phyloP scores from a whole-genome alignment of 2,329 filamentous ascomycete species.

The Aureobasidium sp. region DNA sequence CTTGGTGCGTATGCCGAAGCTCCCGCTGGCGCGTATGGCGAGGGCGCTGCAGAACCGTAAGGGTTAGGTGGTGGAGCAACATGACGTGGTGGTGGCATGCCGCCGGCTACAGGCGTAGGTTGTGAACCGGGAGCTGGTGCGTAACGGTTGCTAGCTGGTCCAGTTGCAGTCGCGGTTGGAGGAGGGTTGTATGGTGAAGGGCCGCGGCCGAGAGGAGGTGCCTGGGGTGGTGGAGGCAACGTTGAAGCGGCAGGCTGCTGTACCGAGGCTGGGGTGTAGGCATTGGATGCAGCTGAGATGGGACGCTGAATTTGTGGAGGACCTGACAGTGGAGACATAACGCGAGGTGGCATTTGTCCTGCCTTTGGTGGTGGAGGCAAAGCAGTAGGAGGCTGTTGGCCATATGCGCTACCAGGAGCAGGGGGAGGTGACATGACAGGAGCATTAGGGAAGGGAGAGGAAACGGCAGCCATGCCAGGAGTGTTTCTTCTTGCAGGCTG shows the following conservation, averaged over 20 bases:
- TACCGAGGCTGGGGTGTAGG: conserved; percentile 49
- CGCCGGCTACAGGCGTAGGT: conserved; percentile 30
- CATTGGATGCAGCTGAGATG: conserved; percentile 48
- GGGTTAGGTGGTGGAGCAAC: conserved; percentile 37
- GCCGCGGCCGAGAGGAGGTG: conserved; percentile 59
- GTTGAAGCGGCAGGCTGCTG: conserved; percentile 29
- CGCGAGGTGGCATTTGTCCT: conserved; percentile 52
- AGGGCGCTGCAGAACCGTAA: conserved; percentile 25
- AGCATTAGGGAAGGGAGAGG: conserved; percentile 65
- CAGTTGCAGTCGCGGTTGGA: conserved; percentile 44
- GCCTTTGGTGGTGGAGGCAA: conserved; percentile 81
- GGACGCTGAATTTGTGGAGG: conserved; percentile 41
- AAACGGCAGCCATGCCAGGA: conserved; percentile 57
- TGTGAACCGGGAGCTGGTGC: conserved; percentile 54
- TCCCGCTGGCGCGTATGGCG: conserved; percentile 16
- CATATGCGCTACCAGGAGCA: conserved; percentile 44
- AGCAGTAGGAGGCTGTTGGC: conserved; percentile 56
- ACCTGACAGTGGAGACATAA: conserved; percentile 59
- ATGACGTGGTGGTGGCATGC: conserved; percentile 32
- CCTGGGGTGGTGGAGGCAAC: conserved; percentile 34
- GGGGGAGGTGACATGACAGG: conserved; percentile 49
- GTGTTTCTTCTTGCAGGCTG: conserved; percentile 60
- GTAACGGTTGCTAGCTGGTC: conserved; percentile 67
- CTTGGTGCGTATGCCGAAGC: neutral
- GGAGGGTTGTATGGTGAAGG: conserved; percentile 82